Base-by-base conservation (phyloP, 768 basidiomycete genomes). In the Chalciporus piperatus region DNA sequence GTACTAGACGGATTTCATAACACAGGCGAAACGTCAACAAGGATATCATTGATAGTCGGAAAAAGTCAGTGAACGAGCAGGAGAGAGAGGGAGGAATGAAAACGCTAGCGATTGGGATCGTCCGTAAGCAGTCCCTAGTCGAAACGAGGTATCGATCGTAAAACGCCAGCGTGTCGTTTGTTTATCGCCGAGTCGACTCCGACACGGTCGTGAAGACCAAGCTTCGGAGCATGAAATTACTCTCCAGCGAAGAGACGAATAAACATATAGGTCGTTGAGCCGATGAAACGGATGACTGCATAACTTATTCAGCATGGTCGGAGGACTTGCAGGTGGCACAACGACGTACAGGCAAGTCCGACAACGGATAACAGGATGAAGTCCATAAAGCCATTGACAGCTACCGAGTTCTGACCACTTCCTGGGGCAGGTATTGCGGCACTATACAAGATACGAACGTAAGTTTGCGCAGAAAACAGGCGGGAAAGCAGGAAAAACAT, bases 241-340 rank as follows among this genome's bases (percentile, higher is more conserved):
- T 95, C 93, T 56, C 94, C 91, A 23, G 89, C 89, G 67, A 97
- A 94, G 50, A 97, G 63, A 14, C 94, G 82, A 19, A 97, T 75
- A 45, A 94, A 63, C 80, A 98, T 83, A 62, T 98, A 96, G 32
- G 75, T 70, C 45, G 89, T 81, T 11, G 86, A 86, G 1, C 94
- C 94, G 5, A 89, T 59, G 65, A 96, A 96, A 8, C 94, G 84
- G 45, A 95, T 74, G 45, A 92, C 92, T 95, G 55, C 33, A 42
- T 0, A 25, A 28, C 22, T 25, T 41, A 37, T n/a, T 25, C 1
- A 35, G n/a, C 14, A 41, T 47, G 23, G 2, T 14, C 11, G 16
- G 32, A 48, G 23, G 13, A 23, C 16, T 27, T 46, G 12, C 38
- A 23, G 30, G 57, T 11, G 41, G 20, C 30, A 46, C 1, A 4